Evolutionary conservation across 768 basidiomycete species (phyloP), one percentile per base, ranked within the genome.

Genomic region (Mycena maculata): DNA sequence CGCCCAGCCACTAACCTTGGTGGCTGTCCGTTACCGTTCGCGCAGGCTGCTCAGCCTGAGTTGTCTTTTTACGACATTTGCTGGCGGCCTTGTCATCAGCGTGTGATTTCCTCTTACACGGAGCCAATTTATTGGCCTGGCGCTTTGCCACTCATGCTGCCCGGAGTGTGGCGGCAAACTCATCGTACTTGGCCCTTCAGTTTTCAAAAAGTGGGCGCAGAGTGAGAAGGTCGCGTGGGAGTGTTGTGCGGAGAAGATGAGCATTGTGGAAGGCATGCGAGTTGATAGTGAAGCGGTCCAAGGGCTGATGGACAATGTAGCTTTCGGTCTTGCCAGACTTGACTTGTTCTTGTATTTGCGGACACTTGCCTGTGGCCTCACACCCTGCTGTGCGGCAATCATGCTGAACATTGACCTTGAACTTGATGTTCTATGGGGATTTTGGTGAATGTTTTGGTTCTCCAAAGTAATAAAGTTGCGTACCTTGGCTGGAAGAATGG

Each of bases 321-420:
- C 47, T 41, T 18, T 56, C 58, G 1, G 45, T 68, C 1, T 44
- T 56, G 15, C 18, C 41, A 10, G 70, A 71, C 11, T 41, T 47
- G 20, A 57, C 41, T 6, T 72, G 60, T 66, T 74, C 73, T 47
- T 73, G 74, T 22, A 63, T 57, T 20, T 56, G n/a, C 6, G 36
- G 42, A 5, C 55, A 49, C 15, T 58, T 42, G 7, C 64, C 70
- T 9, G 60, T 63, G 9, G 64, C 52, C 4, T 8, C 49, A 50
- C 75, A 76, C 38, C 48, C 36, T 1, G 61, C 61, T 6, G 33
- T n/a, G 5, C 38, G 54, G 44, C 75, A 76, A 57, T 75, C 70
- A 44, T 76, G 74, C 41, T 76, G 75, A 2, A 67, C 73, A 55
- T 75, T 75, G 69, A 74, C 65, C 9, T 60, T 64, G 44, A 76